Evolutionary conservation across 2,329 filamentous ascomycete genomes (phyloP).

Genomic region (Epichloe aotearoae): DNA sequence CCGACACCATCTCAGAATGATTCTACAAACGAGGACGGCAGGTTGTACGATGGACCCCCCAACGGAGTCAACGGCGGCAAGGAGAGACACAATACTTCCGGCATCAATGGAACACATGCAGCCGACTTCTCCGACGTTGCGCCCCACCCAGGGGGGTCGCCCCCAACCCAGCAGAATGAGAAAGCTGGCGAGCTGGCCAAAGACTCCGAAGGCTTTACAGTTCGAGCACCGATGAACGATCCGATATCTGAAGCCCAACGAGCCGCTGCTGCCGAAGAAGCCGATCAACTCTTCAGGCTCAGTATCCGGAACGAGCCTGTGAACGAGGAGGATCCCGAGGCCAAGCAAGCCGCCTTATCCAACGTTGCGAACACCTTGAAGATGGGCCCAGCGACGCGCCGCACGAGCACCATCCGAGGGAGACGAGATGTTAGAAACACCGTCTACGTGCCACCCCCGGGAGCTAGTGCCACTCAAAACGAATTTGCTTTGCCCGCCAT

Average conservation of each 20-base stretch:
- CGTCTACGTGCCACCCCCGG: constrained; percentile 53
- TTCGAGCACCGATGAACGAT: constrained; percentile 51
- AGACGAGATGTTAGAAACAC: constrained; percentile 87
- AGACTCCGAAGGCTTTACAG: constrained; percentile 63
- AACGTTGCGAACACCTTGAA: constrained; percentile 64
- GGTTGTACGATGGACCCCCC: constrained; percentile 29
- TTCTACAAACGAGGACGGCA: constrained; percentile 8
- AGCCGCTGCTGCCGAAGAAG: constrained; percentile 44
- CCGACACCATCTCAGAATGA: constrained; percentile 17
- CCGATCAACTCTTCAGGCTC: constrained; percentile 61
- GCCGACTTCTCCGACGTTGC: constrained; percentile 37
- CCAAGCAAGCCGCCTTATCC: constrained; percentile 58
- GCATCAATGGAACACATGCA: constrained; percentile 34
- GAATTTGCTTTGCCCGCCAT: constrained; percentile 1
- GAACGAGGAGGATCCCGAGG: constrained; percentile 62
- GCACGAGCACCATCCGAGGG: constrained; percentile 67
- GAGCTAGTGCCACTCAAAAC: background rate
- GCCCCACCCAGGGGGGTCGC: constrained; percentile 38
- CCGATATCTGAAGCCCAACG: constrained; percentile 60
- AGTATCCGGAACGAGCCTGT: constrained; percentile 70
- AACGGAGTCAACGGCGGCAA: constrained; percentile 29
- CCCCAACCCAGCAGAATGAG: constrained; percentile 30
- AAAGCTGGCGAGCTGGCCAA: constrained; percentile 28
- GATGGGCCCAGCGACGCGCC: constrained; percentile 51
- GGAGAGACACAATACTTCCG: constrained; percentile 17